These are phyloP conservation scores for Candida tibetensis DNA, from an alignment of 805 yeast species.

Conservation along the genomic window DNA sequence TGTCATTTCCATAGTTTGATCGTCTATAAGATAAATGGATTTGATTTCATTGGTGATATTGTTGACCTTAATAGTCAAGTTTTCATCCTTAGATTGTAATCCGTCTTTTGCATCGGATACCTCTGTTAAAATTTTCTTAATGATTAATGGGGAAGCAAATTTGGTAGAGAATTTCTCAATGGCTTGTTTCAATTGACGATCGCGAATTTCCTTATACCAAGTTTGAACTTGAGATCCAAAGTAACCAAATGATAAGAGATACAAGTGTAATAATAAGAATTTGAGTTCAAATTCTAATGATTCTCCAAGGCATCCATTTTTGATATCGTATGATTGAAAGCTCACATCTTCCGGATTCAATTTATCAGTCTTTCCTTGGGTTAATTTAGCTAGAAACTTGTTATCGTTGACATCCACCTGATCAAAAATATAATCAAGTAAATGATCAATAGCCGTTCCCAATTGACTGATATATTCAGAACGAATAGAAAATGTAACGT, in stretches of 20 bases:
- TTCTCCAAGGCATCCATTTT: slow-evolving; percentile 20
- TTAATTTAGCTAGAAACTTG: slow-evolving; percentile 19
- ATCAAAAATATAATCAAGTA: slow-evolving; percentile 55
- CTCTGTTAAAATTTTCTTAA: slow-evolving; percentile 53
- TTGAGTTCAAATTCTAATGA: slow-evolving; percentile 30
- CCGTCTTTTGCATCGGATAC: slow-evolving; percentile 43
- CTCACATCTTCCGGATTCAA: slow-evolving; percentile 12
- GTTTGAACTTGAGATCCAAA: slow-evolving; percentile 56
- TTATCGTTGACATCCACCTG: slow-evolving; percentile 43
- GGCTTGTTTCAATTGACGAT: slow-evolving; percentile 56
- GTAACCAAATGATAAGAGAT: slow-evolving; percentile 46
- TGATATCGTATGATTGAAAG: slow-evolving; percentile 21
- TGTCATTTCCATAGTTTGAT: slow-evolving; percentile 77
- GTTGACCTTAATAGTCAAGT: slow-evolving; percentile 60
- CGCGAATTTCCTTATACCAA: slow-evolving; percentile 73
- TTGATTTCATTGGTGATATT: slow-evolving; percentile 63
- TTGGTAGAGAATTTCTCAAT: slow-evolving; percentile 62
- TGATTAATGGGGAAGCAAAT: slow-evolving; percentile 62
- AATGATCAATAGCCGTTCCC: slow-evolving; percentile 41
- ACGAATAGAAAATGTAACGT: slow-evolving; percentile 63
- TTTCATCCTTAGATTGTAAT: slow-evolving; percentile 35
- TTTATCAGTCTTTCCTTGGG: neutral
- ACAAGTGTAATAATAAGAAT: slow-evolving; percentile 47
- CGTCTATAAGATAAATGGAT: slow-evolving; percentile 76
- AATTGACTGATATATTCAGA: slow-evolving; percentile 58